Conservation (phyloP, 2,329 filamentous ascomycete species). For the Bipolaris sorokiniana region DNA sequence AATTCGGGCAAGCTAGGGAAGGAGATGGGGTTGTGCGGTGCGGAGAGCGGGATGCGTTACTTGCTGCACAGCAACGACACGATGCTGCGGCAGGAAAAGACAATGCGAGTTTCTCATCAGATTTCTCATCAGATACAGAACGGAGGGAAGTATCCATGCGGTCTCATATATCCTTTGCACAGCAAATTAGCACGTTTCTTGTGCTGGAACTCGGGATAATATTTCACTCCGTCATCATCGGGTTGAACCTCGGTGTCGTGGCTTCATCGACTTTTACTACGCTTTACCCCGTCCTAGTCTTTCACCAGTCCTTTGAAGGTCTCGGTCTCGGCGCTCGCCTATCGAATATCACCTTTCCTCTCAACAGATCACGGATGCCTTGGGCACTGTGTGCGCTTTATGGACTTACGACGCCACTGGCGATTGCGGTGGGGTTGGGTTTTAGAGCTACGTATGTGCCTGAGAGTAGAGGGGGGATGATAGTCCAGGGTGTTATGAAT, state of each 20-base stretch:
- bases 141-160: background rate
- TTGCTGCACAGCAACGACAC: background rate
- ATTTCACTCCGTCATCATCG: slow-evolving; percentile 12
- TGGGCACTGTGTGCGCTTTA: slow-evolving; percentile 8
- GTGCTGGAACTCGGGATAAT: slow-evolving; percentile 10
- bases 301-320: slow-evolving; percentile 11
- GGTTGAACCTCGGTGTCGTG: slow-evolving; percentile 9
- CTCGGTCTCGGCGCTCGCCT: slow-evolving; percentile 6
- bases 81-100: background rate
- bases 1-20: background rate
- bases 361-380: slow-evolving; percentile 2
- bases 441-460: slow-evolving; percentile 5
- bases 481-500: slow-evolving; percentile 8
- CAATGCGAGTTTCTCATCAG: background rate
- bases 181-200: slow-evolving; percentile 9
- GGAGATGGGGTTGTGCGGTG: too few relatives aligned
- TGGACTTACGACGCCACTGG: slow-evolving; percentile 3
- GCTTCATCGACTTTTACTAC: slow-evolving; percentile 3
- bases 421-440: slow-evolving; percentile 5
- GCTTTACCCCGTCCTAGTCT: slow-evolving; percentile 3
- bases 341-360: background rate
- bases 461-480: slow-evolving; percentile 4
- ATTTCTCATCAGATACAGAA: background rate
- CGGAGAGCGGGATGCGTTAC: too few relatives aligned
- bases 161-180: slow-evolving; percentile 1